Conservation (phyloP, 1,284 basidiomycete genomes). For the Sparassis latifolia region DNA sequence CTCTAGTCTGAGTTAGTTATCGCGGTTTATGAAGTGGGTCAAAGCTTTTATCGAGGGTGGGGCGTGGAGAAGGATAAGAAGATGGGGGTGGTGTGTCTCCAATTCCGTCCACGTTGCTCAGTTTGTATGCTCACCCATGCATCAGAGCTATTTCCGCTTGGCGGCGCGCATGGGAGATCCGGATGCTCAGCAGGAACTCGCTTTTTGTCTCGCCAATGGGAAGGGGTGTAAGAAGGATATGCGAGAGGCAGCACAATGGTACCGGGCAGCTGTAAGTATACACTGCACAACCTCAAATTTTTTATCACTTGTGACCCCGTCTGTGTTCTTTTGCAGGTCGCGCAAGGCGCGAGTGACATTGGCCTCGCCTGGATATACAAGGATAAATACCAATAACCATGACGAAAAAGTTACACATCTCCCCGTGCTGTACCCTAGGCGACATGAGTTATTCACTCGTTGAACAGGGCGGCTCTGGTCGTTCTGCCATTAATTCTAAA, state of each 20-base stretch:
- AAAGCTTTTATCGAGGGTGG: constrained; percentile 91
- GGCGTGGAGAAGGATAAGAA: constrained; percentile 81
- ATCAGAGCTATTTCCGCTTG: constrained; percentile 77
- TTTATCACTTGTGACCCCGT: too few relatives aligned
- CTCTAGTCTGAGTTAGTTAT: constrained; percentile 72
- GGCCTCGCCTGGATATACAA: constrained; percentile 88
- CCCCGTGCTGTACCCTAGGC: too few relatives aligned
- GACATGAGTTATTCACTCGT: too few relatives aligned
- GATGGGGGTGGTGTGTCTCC: constrained; percentile 68
- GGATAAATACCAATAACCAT: constrained; percentile 49
- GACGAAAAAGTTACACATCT: too few relatives aligned
- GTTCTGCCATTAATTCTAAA: too few relatives aligned
- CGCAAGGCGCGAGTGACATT: constrained; percentile 73
- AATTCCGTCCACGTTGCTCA: neutral
- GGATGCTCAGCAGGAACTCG: constrained; percentile 83
- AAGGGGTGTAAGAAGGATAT: constrained; percentile 88
- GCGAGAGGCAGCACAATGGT: constrained; percentile 85
- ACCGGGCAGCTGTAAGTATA: constrained; percentile 68
- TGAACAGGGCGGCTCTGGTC: too few relatives aligned
- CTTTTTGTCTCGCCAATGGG: constrained; percentile 79
- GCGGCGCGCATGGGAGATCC: constrained; percentile 81
- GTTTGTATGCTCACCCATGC: neutral
- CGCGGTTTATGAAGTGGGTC: constrained; percentile 88
- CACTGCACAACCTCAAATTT: neutral
- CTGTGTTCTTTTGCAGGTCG: constrained; percentile 36